Base-by-base conservation (phyloP, 495 filamentous ascomycete genomes). In the Talaromyces nanjingensis region DNA sequence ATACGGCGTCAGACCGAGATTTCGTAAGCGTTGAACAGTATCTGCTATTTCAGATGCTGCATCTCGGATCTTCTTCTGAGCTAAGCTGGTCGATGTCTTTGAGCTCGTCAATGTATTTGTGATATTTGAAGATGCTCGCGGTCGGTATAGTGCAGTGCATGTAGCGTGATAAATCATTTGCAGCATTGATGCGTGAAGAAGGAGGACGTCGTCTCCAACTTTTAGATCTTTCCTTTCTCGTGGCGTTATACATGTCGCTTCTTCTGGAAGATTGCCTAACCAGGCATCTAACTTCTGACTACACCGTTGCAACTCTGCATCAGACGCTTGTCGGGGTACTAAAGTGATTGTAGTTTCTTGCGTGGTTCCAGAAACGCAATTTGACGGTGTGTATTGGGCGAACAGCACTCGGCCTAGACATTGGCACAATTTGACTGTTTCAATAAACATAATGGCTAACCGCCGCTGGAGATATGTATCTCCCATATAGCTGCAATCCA, bases 151-250 rank as follows among this genome's bases (percentile, higher is more conserved):
- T 5, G 91, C 91, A 52, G 90, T 92, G 54, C 91, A 81, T 6
- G 92, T 92, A 7, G 91, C 91, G 73, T 89, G 89, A 67, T 92
- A 93, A 1, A 92, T 83, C 89, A 96, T 91, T 71, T 92, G 88
- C 24, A 96, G 76, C 64, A 96, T 84, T 47, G 86, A 87, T 22
- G 88, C 82, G 65, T 94, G 89, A 2, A 96, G 78, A 2, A 88
- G 83, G 8, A 96, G 68, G 6, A 83, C 79, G 60, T 81, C 78
- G 59, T 85, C 80, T 14, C 79, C 76, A 49, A 77, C 73, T 4
- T 68, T 68, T 47, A 78, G 74, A 27, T 70, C 72, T 14, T 62
- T 71, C 53, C 65, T 67, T 6, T 76, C 70, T 14, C 69, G 66
- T 1, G 76, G 74, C 25, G 53, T 29, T 8, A 77, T 72, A 49